A percentile compares a stretch with the other conserved stretches of the same genome.
Conservation (phyloP, 768 basidiomycete species). For the Psilocybe subaeruginosa region DNA sequence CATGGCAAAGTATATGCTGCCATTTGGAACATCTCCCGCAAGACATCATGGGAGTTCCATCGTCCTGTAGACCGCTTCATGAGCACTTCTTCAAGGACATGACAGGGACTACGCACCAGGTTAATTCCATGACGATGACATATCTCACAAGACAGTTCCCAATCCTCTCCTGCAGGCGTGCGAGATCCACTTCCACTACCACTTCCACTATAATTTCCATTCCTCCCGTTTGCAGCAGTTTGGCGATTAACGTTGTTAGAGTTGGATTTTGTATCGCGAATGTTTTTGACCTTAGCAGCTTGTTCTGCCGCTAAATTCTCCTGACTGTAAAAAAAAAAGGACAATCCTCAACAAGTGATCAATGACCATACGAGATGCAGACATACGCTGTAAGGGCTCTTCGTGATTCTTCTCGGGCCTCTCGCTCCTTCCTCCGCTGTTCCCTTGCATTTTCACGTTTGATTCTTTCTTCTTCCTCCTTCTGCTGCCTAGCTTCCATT, state of each 20-base stretch:
- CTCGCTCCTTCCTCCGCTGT: slow-evolving; percentile 50
- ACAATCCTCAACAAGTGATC: not conserved
- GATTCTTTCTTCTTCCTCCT: slow-evolving; percentile 57
- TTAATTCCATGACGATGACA: slow-evolving; percentile 77
- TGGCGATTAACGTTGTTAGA: not conserved
- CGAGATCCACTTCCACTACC: slow-evolving; percentile 36
- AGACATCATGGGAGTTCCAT: slow-evolving; percentile 76
- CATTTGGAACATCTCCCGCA: slow-evolving; percentile 84
- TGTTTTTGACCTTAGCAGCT: not conserved
- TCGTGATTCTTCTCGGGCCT: slow-evolving; percentile 39
- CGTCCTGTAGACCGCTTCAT: slow-evolving; percentile 55
- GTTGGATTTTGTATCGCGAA: not conserved
- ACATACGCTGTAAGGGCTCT: slow-evolving; percentile 19
- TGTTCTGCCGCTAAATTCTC: slow-evolving; percentile 5
- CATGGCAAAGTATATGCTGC: slow-evolving; percentile 91
- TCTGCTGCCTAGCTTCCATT: slow-evolving; percentile 55
- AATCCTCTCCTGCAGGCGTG: slow-evolving; percentile 63
- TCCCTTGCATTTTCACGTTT: slow-evolving; percentile 65
- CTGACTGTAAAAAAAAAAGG: slow-evolving; percentile 1
- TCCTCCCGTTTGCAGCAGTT: slow-evolving; percentile 20
- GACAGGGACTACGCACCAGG: slow-evolving; percentile 49
- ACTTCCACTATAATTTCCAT: slow-evolving; percentile 11
- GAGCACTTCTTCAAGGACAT: not conserved
- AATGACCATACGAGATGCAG: slow-evolving; percentile 6
- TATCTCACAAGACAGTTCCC: slow-evolving; percentile 90